Percentiles rank a stretch among this genome's conserved stretches.
Conservation (phyloP, 2,329 filamentous ascomycete species). For the Botrytis tulipae region DNA sequence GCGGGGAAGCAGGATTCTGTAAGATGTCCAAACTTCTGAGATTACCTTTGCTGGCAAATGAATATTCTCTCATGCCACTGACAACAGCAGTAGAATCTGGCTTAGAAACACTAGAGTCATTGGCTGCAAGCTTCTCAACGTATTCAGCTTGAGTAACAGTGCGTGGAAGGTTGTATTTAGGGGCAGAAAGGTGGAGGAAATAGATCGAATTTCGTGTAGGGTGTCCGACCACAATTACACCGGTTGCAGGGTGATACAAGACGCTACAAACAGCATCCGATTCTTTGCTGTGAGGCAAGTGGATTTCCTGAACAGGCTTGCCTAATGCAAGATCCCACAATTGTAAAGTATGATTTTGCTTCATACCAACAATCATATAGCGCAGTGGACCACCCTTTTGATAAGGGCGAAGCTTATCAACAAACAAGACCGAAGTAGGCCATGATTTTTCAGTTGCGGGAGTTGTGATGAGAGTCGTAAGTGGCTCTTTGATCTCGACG, state of each 20-base stretch:
- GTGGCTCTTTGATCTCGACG: conserved; percentile 78
- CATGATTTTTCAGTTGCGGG: conserved; percentile 90
- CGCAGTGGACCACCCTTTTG: conserved; percentile 84
- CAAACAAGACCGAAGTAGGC: conserved; percentile 92
- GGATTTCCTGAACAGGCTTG: conserved; percentile 95
- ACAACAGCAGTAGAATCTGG: conserved; percentile 96
- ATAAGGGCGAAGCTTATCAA: conserved; percentile 94
- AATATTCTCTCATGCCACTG: conserved; percentile 94
- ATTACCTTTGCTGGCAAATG: conserved; percentile 80
- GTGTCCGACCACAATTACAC: conserved; percentile 92
- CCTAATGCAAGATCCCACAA: conserved; percentile 95
- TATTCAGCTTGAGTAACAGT: conserved; percentile 85
- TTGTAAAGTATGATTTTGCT: conserved; percentile 98
- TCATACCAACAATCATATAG: conserved; percentile 96
- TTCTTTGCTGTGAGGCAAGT: conserved; percentile 92
- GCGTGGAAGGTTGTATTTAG: conserved; percentile 79
- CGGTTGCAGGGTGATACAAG: conserved; percentile 86
- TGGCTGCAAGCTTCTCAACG: conserved; percentile 71
- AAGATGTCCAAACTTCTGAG: conserved; percentile 90
- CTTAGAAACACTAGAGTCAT: conserved; percentile 71
- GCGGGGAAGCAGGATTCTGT: conserved; percentile 62
- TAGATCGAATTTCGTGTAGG: conserved; percentile 97
- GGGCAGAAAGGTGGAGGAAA: conserved; percentile 92
- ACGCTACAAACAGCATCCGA: conserved; percentile 98
- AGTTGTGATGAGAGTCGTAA: conserved; percentile 84